Evolutionary conservation across 495 filamentous ascomycete species (phyloP).

Genomic region (Cercophora scortea): DNA sequence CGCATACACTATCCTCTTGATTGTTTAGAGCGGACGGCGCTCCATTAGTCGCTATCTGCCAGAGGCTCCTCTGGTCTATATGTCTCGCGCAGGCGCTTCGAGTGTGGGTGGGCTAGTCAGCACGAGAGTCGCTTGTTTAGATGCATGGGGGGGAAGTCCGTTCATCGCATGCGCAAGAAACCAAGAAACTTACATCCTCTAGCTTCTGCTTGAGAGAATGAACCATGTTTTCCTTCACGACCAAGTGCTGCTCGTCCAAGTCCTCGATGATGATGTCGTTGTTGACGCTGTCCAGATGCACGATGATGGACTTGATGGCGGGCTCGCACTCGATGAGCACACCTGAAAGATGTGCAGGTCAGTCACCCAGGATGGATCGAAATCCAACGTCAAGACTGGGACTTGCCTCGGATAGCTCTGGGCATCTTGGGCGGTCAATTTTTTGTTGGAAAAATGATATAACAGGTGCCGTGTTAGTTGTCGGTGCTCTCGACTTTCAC

Average conservation of each 20-base stretch:
- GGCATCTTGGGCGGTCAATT: slow-evolving; percentile 1
- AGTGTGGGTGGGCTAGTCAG: not conserved
- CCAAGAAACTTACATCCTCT: slow-evolving; percentile 38
- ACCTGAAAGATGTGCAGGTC: slow-evolving; percentile 31
- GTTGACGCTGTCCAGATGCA: slow-evolving; percentile 49
- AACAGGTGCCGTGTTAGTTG: not conserved
- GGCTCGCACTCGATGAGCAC: slow-evolving; percentile 69
- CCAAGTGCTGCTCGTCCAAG: slow-evolving; percentile 62
- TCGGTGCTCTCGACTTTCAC: not conserved
- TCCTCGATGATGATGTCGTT: slow-evolving; percentile 58
- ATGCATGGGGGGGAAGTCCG: too few relatives aligned
- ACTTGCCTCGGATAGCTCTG: slow-evolving; percentile 6
- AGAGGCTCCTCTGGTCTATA: slow-evolving; percentile 28
- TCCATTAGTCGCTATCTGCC: slow-evolving; percentile 30
- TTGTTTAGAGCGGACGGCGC: not conserved
- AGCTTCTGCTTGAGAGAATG: slow-evolving; percentile 52
- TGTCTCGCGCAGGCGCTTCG: slow-evolving; percentile 33
- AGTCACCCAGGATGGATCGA: not conserved
- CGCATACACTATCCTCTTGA: too few relatives aligned
- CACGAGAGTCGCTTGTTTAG: not conserved
- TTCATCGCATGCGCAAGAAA: not conserved
- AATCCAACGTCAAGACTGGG: not conserved
- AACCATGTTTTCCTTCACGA: slow-evolving; percentile 66
- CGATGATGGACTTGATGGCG: slow-evolving; percentile 50
- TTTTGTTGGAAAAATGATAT: not conserved